Evolutionary conservation across 2,329 filamentous ascomycete genomes (phyloP), one percentile per base, ranked within the genome.

Genomic region (Alternaria ventricosa): DNA sequence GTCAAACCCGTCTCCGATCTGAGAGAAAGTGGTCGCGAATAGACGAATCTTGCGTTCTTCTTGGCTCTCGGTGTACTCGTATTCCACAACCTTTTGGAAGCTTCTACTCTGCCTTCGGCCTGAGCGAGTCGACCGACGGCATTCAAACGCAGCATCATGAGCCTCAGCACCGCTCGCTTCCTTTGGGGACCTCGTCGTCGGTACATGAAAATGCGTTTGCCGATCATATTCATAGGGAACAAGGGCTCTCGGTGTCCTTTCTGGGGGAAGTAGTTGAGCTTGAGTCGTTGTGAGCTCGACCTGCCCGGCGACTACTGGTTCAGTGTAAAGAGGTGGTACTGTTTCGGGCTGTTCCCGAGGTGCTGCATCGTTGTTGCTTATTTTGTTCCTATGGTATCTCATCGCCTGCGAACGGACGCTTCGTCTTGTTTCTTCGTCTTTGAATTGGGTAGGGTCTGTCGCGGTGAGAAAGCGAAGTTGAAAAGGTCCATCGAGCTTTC

Each of bases 401-500:
- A 78, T 79, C 23, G 73, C 76, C 55, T 77, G 75, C 6, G 75
- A 78, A 9, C 76, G 76, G 47, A 79, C 70, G 51, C 68, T 75
- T 33, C 71, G 67, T 58, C 73, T 76, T 6, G 67, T 65, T 5
- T 64, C 57, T 33, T 70, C 68, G 46, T 74, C 66, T 25, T 72
- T 78, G 64, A 79, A 79, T 12, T 78, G 69, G 6, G 74, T 70
- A 2, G 68, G 76, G 49, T 77, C 66, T 33, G 75, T 78, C 25
- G 73, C 75, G 3, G 73, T 75, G 11, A 78, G 55, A 27, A 78
- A 78, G 33, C 75, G 75, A n/a, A 75, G 55, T 65, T 75, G 69
- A 3, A 73, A 73, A 18, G 68, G 70, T 9, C 71, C 74, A 63
- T 73, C 63, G 44, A 73, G 72, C 59, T 71, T 76, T 12, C 47